Base-by-base conservation (phyloP, 306 rosid genomes). In the Spatholobus suberectus region DNA sequence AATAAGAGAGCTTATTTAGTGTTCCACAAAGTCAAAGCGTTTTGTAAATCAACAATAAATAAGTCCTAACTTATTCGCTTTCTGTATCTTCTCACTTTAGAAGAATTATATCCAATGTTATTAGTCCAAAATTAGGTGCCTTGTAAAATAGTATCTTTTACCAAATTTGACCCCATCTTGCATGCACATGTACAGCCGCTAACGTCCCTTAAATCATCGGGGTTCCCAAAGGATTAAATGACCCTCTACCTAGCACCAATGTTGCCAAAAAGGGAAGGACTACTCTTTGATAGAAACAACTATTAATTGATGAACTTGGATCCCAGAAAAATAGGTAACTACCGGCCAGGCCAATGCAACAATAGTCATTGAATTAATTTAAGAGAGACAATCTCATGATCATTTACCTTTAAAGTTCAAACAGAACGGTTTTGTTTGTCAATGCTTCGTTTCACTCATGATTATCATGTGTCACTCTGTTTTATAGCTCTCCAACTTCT, bases 211-310 rank as follows among this genome's bases (percentile, higher is more conserved):
- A 52, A 49, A 66, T 23, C 13, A 63, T 46, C 0, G 41, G 80
- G 55, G 21, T 7, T 24, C 54, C 29, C 41, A 0, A 73, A 34
- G 44, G 54, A 49, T 40, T 21, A 32, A 67, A 78, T 35, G 27
- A 23, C 37, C 57, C 59, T 38, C 26, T 57, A 40, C 59, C 66
- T 29, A 72, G 71, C 29, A 46, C 18, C 21, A 41, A 7, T 51
- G 51, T 54, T 27, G 55, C 80, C 85, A 86, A 86, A 84, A 84
- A 65, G 86, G 55, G 81, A 34, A 74, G 63, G 59, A 15, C 70
- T 49, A 72, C 15, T 15, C 38, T 29, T 49, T 61, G 69, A 44
- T 1, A 74, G 24, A 70, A 43, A 20, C 5, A 43, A 67, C 37
- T 15, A 20, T 29, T 29, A 29, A 29, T 35, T 41, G 2, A 35